Conservation (phyloP, 352 stramenopile genomes). For the Phytophthora sp. region DNA sequence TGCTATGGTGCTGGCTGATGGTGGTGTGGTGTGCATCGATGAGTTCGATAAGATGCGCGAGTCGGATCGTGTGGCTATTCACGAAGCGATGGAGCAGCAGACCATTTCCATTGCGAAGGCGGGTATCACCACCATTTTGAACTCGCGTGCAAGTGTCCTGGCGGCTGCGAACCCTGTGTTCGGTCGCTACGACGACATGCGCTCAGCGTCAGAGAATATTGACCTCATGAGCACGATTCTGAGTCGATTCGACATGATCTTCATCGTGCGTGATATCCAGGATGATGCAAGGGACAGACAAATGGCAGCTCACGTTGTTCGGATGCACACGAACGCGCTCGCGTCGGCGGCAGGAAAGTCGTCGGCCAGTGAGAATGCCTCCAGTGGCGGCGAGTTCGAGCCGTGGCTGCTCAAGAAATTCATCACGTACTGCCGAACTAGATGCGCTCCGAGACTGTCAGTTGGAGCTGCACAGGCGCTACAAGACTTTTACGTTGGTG, state of each 20-base stretch:
- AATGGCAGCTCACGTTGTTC: conserved; percentile 98
- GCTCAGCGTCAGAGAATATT: conserved; percentile 98
- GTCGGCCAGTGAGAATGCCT: conserved; percentile 27
- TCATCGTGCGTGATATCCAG: conserved; percentile 98
- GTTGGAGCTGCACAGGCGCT: conserved; percentile 92
- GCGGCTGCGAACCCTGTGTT: conserved; percentile 98
- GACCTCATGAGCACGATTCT: conserved; percentile 99
- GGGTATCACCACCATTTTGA: conserved; percentile 99
- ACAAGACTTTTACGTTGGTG: conserved; percentile 97
- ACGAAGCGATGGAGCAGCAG: conserved; percentile 99
- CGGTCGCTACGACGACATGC: conserved; percentile 98
- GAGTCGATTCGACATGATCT: conserved; percentile 99
- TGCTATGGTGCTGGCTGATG: conserved; percentile 98
- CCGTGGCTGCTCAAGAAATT: conserved; percentile 97
- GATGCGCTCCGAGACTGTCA: conserved; percentile 93
- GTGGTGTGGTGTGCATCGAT: conserved; percentile 98
- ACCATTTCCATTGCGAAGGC: conserved; percentile 99
- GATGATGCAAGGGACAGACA: conserved; percentile 95
- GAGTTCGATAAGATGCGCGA: conserved; percentile 97
- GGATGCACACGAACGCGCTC: conserved; percentile 95
- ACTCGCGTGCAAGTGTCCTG: conserved; percentile 93
- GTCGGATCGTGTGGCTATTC: conserved; percentile 96
- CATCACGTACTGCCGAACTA: conserved; percentile 97
- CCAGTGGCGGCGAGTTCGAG: conserved; percentile 66
- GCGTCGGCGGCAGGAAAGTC: conserved; percentile 33